Evolutionary conservation across 768 basidiomycete genomes (phyloP), one percentile per base, ranked within the genome.

Genomic region (Lactarius vividus): DNA sequence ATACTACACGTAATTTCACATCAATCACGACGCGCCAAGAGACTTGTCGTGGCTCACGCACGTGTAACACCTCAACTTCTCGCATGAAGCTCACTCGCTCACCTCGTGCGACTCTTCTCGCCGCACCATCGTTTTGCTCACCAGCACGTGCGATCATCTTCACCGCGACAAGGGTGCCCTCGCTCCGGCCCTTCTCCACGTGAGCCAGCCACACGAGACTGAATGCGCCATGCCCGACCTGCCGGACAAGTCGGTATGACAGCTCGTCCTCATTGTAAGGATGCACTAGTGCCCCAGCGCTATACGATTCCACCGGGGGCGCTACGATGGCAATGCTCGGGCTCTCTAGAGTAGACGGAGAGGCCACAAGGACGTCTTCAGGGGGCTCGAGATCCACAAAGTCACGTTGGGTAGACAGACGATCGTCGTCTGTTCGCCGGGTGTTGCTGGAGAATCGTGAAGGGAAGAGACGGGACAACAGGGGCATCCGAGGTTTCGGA

Each of bases 171-270:
- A 76, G 63, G 2, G 65, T 59, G 1, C 71, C 73, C 5, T 64
- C 57, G 16, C 66, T 57, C 23, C 73, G 72, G 7, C 42, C 11
- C 35, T 20, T 61, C 5, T 23, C 75, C 70, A 84, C 84, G 54
- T 82, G 79, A 2, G 88, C 89, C 8, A 90, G 82, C 88, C 89
- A 92, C 16, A 93, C 91, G 57, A 81, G 81, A 56, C 85, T 87
- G 74, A 93, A 93, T 1, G 89, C 84, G 49, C 91, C 91, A 40
- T 85, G 82, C 26, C 91, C 91, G 2, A 93, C 80, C 4, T 79
- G 75, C 2, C 79, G 79, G 35, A 84, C 69, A 9, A 92, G 82
- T 26, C 78, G 78, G 20, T 87, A 77, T 20, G 79, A 61, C 8
- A 35, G 66, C 49, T 49, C 55, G 10, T 64, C 57, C 29, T 57